A percentile compares a stretch with the other conserved stretches of the same genome.
Conservation (phyloP, 371 early-diverging fungal species). For the Chytridium lagenaria region DNA sequence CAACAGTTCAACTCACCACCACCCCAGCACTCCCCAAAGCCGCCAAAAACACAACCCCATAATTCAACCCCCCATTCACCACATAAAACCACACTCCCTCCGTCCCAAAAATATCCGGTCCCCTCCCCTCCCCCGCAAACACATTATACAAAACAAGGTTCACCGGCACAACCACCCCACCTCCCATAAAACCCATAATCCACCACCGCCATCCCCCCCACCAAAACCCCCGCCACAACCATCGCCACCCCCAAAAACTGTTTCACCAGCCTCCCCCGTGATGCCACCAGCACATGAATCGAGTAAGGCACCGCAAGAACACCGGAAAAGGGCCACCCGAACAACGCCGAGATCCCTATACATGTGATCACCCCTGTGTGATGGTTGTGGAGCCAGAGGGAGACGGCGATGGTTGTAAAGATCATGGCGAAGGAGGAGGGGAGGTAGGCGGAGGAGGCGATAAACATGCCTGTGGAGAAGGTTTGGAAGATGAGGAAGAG, state of each 20-base stretch:
- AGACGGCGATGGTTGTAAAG: slow-evolving; percentile 75
- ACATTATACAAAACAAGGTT: slow-evolving; percentile 93
- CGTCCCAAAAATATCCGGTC: slow-evolving; percentile 88
- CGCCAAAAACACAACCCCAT: slow-evolving; percentile 80
- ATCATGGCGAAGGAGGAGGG: slow-evolving; percentile 95
- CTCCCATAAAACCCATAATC: slow-evolving; percentile 81
- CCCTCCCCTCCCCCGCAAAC: slow-evolving; percentile 68
- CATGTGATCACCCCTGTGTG: slow-evolving; percentile 54
- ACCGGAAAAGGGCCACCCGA: slow-evolving; percentile 89
- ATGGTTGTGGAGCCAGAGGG: slow-evolving; percentile 60
- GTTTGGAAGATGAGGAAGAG: slow-evolving; percentile 69
- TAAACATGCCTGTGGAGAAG: slow-evolving; percentile 86
- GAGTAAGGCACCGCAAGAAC: slow-evolving; percentile 79
- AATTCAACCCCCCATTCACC: slow-evolving; percentile 87
- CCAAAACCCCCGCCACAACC: background rate
- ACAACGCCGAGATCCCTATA: slow-evolving; percentile 71
- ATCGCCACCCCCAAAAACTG: no score
- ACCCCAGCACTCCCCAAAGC: no score
- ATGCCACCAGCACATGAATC: no score
- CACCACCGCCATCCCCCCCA: slow-evolving; percentile 65
- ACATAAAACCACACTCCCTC: slow-evolving; percentile 94
- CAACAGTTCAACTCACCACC: no score
- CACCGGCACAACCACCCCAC: slow-evolving; percentile 72
- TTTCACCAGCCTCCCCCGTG: no score
- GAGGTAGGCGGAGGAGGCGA: slow-evolving; percentile 78